phyloP scores from a whole-genome alignment of 129 eudicot species.

The Silybum marianum region DNA sequence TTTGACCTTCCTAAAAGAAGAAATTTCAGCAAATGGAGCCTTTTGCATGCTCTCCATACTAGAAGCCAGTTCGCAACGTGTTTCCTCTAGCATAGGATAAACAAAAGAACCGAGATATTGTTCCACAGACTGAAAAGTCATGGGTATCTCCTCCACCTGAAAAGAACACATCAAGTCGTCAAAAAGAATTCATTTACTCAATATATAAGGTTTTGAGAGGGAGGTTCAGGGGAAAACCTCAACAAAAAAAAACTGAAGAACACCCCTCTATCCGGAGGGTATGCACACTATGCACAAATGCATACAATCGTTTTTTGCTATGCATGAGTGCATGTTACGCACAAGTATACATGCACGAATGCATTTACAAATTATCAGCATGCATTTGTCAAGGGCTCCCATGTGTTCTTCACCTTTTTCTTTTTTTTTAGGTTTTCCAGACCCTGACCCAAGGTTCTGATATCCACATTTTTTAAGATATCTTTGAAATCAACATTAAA shows the following conservation, averaged over 20 bases:
- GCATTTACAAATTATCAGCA: too few relatives aligned
- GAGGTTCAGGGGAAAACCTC: too few relatives aligned
- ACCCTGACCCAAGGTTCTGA: background rate
- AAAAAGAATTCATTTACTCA: background rate
- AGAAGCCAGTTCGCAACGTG: conserved; percentile 48
- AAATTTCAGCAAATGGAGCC: conserved; percentile 57
- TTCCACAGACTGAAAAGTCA: conserved; percentile 30
- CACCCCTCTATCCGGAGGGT: too few relatives aligned
- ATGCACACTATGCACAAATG: too few relatives aligned
- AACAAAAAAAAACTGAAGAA: too few relatives aligned
- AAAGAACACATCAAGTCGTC: background rate
- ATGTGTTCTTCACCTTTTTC: too few relatives aligned
- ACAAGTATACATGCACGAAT: too few relatives aligned
- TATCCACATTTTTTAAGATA: background rate
- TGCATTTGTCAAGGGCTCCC: too few relatives aligned
- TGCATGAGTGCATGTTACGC: too few relatives aligned
- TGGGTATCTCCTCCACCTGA: conserved; percentile 56
- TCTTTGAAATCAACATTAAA: background rate
- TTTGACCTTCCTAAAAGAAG: conserved; percentile 4
- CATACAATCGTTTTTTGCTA: too few relatives aligned
- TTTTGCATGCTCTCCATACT: conserved; percentile 41
- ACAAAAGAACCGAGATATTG: conserved; percentile 46
- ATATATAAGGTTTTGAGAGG: too few relatives aligned
- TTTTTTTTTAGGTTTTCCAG: too few relatives aligned
- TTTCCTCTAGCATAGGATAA: conserved; percentile 55